Base-by-base conservation (phyloP, 192 early-diverging fungal genomes). In the Coemansia sp. region DNA sequence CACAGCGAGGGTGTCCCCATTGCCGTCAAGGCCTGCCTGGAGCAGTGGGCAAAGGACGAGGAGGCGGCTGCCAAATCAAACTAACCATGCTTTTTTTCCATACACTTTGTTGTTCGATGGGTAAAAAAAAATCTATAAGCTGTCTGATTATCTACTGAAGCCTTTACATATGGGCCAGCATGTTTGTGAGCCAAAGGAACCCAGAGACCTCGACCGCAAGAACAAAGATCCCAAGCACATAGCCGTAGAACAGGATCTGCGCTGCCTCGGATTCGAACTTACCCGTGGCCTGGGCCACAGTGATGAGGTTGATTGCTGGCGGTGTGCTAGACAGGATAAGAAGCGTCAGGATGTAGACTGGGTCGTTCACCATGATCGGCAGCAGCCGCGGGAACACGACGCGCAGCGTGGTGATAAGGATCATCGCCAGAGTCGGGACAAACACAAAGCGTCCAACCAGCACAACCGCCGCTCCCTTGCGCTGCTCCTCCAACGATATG, bases 191-290 rank as follows among this genome's bases (percentile, higher is more conserved):
- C 78, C 78, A 81, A 9, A 83, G 61, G 54, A 79, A 83, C 41
- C 76, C 76, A 10, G 81, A 66, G 6, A 83, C 70, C 48, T 79
- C 72, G 43, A 79, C 20, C 2, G 73, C 73, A 20, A 83, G 45
- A 0, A 83, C 72, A 60, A 77, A 73, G 15, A 83, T 79, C 32
- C 76, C 81, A 17, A 75, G 66, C 5, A 83, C 79, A 60, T 91
- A 91, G 25, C 85, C 87, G 74, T 85, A 90, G 66, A 90, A 90
- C 52, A 91, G 60, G 14, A 91, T 78, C 43, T 82, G 76, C 0
- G 87, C 83, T 63, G 89, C 87, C 63, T 88, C 86, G 14, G 83
- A 76, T 57, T 91, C 89, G 74, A 87, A 91, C 65, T 86, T 82
- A 9, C 87, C 87, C 33, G 85, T 86, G 23, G 88, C 86, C 72